Evolutionary conservation across 1,284 basidiomycete genomes (phyloP), one percentile per base, ranked within the genome.

Genomic region (Ustilago shanxiensis): DNA sequence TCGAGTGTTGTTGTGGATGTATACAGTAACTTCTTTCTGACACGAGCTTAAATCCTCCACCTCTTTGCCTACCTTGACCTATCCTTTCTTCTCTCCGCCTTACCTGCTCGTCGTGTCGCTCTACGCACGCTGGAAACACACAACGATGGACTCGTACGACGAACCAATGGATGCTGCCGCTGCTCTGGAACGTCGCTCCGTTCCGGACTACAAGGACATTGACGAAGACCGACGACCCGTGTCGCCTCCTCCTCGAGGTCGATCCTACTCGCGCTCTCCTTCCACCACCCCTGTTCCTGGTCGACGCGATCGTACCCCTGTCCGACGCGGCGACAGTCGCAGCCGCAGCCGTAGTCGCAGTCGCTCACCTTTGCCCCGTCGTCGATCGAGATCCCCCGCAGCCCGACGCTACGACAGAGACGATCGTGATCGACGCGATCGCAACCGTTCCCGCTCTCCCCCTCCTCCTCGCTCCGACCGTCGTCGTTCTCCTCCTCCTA

Each of bases 251-350:
- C 56, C 60, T 41, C 69, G 75, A 16, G 70, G 71, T 16, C 62
- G 75, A 39, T 77, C 75, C n/a, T 69, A 68, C 59, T 72, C 74
- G 26, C 69, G 74, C 58, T 77, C 74, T 16, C 73, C 62, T 35
- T 76, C 73, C 51, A 60, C 52, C 33, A 77, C 74, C 5, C 74
- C 69, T 45, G 62, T 72, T 26, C 60, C 74, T 44, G 60, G 62
- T 18, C 66, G 56, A 29, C 63, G 64, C 6, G 72, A 69, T 26
- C 60, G 61, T 53, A 51, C 57, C 11, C 53, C 61, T 28, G 37
- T 35, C 24, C 67, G 61, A n/a, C 26, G 59, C 16, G 47, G n/a
- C 33, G 28, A 44, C 35, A 57, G 63, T 39, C 58, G 47, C 16
- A 60, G 58, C 26, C 29, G 41, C 35, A 76, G 68, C 35, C 68